Conservation (phyloP, 495 filamentous ascomycete species). For the Penicillium paxilli region DNA sequence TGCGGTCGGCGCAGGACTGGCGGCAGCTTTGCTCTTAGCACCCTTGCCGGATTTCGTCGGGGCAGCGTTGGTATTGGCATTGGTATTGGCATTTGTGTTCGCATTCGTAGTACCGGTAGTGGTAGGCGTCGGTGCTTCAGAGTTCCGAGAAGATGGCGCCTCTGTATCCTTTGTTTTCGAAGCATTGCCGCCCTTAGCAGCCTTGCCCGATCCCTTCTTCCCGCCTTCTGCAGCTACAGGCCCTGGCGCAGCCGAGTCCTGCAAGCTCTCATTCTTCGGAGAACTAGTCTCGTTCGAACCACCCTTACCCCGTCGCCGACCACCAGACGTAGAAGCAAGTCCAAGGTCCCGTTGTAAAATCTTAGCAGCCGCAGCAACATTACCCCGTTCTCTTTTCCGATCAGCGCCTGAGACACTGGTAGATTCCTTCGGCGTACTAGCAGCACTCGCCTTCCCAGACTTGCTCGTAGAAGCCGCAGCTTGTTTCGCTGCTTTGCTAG, state of each 20-base stretch:
- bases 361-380: constrained; percentile 71
- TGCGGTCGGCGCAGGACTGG: constrained; percentile 49
- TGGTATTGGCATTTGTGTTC: constrained; percentile 20
- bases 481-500: constrained; percentile 77
- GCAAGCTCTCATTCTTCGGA: constrained; percentile 25
- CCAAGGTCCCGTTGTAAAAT: constrained; percentile 92
- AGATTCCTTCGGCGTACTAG: constrained; percentile 35
- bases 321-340: constrained; percentile 45
- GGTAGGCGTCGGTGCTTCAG: constrained; percentile 27
- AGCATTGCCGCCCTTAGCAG: constrained; percentile 22
- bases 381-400: constrained; percentile 65
- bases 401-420: constrained; percentile 36
- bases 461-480: constrained; percentile 46
- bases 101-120: constrained; percentile 21
- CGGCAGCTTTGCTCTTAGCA: constrained; percentile 31
- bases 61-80: constrained; percentile 27
- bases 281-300: constrained; percentile 25
- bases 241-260: constrained; percentile 23
- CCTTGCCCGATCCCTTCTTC: constrained; percentile 35
- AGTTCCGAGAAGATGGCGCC: constrained; percentile 25
- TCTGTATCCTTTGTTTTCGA: constrained; percentile 17
- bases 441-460: constrained; percentile 22
- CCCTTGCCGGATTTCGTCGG: constrained; percentile 33
- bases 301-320: constrained; percentile 46
- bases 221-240: constrained; percentile 27